Base-by-base conservation (phyloP, 345 rosid species). In the Jatropha curcas region DNA sequence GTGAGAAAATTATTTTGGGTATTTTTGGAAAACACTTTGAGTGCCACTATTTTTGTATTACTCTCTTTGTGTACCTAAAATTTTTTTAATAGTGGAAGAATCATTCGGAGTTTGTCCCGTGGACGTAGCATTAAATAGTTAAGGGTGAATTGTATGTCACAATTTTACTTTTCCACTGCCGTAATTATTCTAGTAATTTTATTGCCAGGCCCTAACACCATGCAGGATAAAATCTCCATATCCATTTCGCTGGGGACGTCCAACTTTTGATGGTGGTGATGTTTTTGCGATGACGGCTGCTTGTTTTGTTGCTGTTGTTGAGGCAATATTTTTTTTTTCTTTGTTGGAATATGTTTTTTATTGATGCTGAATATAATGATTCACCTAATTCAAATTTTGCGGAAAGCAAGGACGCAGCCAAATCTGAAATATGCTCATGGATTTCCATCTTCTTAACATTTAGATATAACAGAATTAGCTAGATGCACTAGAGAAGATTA, bases 181-280 rank as follows among this genome's bases (percentile, higher is more conserved):
- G n/a, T n/a, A n/a, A n/a, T n/a, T n/a, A n/a, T n/a, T n/a, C n/a
- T n/a, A n/a, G n/a, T n/a, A n/a, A n/a, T n/a, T n/a, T n/a, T n/a
- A n/a, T n/a, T n/a, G n/a, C n/a, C n/a, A n/a, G n/a, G n/a, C n/a
- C n/a, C n/a, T n/a, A n/a, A n/a, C n/a, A n/a, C n/a, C n/a, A 6
- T 34, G 76, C 80, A 89, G 94, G 98, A 86, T 91, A 76, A 86
- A 76, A 66, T 7, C 90, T 82, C 97, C 97, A 12, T 90, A 85
- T 82, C 97, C 98, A 52, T 86, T 88, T 68, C 92, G 86, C 66
- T 91, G 92, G 91, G 98, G 98, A 1, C 45, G 82, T 33, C 97
- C 97, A 5, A 73, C 80, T 24, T 91, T 93, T 69, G 63, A 78
- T 45, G 91, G 77, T 16, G 90, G 91, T 1, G 88, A 88, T 65